Percentiles rank a stretch among this genome's conserved stretches.
Conservation (phyloP, 805 yeast species). For the Myxozyma lipomycoides region DNA sequence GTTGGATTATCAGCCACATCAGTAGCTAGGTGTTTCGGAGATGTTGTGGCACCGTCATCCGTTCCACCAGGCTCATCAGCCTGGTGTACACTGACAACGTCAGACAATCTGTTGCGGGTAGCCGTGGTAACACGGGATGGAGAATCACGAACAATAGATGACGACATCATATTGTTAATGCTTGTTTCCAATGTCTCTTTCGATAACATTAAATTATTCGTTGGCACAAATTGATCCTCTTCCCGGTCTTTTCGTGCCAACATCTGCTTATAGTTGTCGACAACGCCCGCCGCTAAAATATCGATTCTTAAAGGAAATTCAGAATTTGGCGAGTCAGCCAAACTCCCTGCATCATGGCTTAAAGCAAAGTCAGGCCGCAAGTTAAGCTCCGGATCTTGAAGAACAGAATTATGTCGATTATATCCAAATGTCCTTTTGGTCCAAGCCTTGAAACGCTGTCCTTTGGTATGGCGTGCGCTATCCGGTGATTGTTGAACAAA, state of each 20-base stretch:
- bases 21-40: too few species aligned
- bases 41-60: too few species aligned
- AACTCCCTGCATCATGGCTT: background rate
- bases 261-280: constrained; percentile 20
- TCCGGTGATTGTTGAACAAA: background rate
- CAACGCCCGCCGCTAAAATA: constrained; percentile 35
- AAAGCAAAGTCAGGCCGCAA: background rate
- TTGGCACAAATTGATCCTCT: background rate
- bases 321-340: background rate
- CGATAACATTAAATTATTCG: too few species aligned
- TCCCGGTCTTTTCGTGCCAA: background rate
- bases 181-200: too few species aligned
- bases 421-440: background rate
- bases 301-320: constrained; percentile 25
- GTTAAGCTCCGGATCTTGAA: background rate
- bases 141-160: constrained; percentile 4
- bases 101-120: background rate
- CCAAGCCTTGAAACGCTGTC: background rate
- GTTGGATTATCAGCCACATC: background rate
- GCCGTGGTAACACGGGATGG: constrained; percentile 6
- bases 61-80: background rate
- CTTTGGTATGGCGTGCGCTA: background rate
- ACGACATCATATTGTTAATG: background rate
- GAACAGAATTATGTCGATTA: background rate
- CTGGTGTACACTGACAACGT: constrained; percentile 9